Base-by-base conservation (phyloP, 768 basidiomycete species). In the Naganishia friedmannii region DNA sequence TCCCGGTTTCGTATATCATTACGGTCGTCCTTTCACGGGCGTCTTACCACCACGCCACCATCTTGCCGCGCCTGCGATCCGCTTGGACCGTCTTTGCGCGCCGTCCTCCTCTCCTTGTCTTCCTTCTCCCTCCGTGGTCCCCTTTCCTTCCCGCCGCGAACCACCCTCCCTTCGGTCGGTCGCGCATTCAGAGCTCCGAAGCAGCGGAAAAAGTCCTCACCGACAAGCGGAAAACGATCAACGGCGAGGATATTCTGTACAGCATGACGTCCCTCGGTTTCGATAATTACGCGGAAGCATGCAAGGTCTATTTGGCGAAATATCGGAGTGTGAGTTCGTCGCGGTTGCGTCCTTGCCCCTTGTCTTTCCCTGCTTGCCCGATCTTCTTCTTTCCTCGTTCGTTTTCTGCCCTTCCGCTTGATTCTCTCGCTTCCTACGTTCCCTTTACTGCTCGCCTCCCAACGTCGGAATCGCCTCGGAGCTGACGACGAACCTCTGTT, bases 171-270 rank as follows among this genome's bases (percentile, higher is more conserved):
- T 37, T 42, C 42, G 42, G 42, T 13, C 42, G 42, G 15, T 10
- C 42, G 42, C 42, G 60, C 48, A 7, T 5, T 9, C 58, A 78
- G 78, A 96, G 94, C 32, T 91, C 89, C 53, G 95, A 98, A 81
- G 95, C 95, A 5, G 92, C 92, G 19, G 95, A 97, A 82, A 92
- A 92, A 77, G 94, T 93, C 74, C 87, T 90, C 78, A 84, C 90
- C 74, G 94, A 97, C 84, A 98, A 98, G 82, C 86, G 95, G 72
- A 98, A 98, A 84, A 98, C 95, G 70, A 93, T 97, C 53, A 93
- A 92, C 15, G 95, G 95, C 29, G 94, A 98, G 84, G 95, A 98
- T 80, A 94, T 98, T 55, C 82, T 98, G 68, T 90, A 92, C 74
- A 93, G 93, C n/a, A 93, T 97, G 92, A 83, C 86, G 42, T 86